Evolutionary conservation across 192 early-diverging fungal species (phyloP).

Genomic region (Coemansia sp.): DNA sequence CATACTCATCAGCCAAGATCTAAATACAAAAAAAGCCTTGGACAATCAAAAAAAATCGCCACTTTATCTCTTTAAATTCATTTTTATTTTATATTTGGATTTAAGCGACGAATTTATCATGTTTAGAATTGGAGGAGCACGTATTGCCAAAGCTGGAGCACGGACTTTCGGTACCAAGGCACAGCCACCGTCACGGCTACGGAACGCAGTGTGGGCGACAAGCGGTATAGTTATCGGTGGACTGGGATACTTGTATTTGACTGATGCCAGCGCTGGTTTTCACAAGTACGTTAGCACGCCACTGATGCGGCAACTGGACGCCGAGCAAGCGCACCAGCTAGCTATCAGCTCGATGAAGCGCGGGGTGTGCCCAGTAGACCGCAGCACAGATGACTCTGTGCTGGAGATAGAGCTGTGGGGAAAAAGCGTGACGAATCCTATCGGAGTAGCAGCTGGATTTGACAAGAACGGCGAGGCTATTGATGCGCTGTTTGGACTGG

Average conservation of each 20-base stretch:
- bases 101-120: conserved; percentile 3
- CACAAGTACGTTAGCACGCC: conserved; percentile 71
- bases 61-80: conserved; percentile 7
- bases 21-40: not conserved
- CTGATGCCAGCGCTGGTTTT: conserved; percentile 74
- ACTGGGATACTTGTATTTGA: conserved; percentile 62
- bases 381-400: conserved; percentile 56
- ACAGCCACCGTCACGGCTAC: conserved; percentile 24
- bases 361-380: conserved; percentile 68
- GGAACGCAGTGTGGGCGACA: conserved; percentile 43
- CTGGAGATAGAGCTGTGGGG: conserved; percentile 71
- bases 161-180: conserved; percentile 37
- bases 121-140: conserved; percentile 8
- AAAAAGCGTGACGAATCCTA: conserved; percentile 73
- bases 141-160: not conserved
- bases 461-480: conserved; percentile 92
- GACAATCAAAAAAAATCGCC: not conserved
- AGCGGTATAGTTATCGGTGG: conserved; percentile 33
- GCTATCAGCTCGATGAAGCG: conserved; percentile 63
- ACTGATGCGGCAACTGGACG: conserved; percentile 68
- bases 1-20: conserved; percentile 11
- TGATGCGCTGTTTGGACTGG: conserved; percentile 79
- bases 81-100: conserved; percentile 1
- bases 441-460: conserved; percentile 88
- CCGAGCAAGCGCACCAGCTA: conserved; percentile 76